Evolutionary conservation across 106 monocot genomes (phyloP), one percentile per base, ranked within the genome.

Genomic region (Agapanthus africanus): DNA sequence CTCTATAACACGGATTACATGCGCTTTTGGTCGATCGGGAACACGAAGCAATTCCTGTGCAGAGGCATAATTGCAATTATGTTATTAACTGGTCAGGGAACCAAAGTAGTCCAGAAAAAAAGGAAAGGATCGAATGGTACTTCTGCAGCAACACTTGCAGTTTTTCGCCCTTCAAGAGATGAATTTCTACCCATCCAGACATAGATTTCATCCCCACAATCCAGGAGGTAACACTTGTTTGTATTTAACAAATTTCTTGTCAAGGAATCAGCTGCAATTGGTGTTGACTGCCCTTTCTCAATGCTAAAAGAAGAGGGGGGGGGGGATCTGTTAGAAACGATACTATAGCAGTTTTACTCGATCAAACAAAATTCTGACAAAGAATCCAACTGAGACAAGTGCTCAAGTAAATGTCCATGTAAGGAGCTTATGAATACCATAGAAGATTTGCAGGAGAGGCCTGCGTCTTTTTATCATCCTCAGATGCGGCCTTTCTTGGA

Each of bases 151-250:
- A 76, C 50, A 77, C 85, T 79, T 40, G 95, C 82, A 75, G 40
- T 85, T 84, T 91, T 95, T 49, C 95, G 85, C 21, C 84, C 95
- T 54, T 88, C 85, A 37, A 95, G 83, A 65, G 84, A 82, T 22
- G 95, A 84, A 41, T 60, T 84, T 82, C 91, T 81, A 14, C 95
- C 95, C 79, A 82, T 86, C 95, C 95, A 95, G 22, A 95, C 84
- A 70, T 82, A 91, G 41, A 91, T 66, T 75, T 95, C 88, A 76
- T 41, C 47, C 9, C 91, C 84, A 74, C 95, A 95, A 76, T 95
- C 95, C 28, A 95, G 78, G 35, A 95, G 41, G 73, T 82, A 95
- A 47, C 95, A 95, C 50, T 84, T 95, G 39, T 76, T 86, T 47
- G 95, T 86, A 18, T 80, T 76, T 54, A 95, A 70, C 52, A 88